Percentiles rank a stretch among this genome's conserved stretches.
Evolutionary conservation across 345 rosid genomes (phyloP).

Genomic region (Euphorbia lathyris): DNA sequence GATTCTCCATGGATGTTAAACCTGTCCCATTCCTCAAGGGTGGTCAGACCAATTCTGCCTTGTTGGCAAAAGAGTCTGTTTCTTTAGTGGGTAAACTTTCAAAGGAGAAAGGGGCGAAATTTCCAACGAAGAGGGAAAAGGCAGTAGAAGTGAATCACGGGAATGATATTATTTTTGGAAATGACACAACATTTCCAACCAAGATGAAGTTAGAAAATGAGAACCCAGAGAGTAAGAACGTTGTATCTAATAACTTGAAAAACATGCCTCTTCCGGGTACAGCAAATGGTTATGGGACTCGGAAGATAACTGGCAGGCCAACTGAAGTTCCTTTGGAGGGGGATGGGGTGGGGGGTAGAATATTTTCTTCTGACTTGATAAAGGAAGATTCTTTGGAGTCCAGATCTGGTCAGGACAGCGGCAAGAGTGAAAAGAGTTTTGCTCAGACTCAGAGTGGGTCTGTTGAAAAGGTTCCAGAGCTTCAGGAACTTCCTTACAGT

Average conservation of each 20-base stretch:
- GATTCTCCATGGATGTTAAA: constrained; percentile 21
- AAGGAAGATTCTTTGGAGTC: constrained; percentile 32
- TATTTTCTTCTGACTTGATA: constrained; percentile 15
- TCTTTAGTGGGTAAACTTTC: constrained; percentile 26
- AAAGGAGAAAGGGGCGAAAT: constrained; percentile 34
- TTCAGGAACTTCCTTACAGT: not conserved
- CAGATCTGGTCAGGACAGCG: constrained; percentile 24
- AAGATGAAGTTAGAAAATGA: constrained; percentile 25
- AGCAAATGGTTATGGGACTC: constrained; percentile 14
- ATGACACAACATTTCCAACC: not conserved
- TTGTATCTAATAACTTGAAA: constrained; percentile 16
- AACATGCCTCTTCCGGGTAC: constrained; percentile 15
- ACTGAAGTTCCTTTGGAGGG: constrained; percentile 24
- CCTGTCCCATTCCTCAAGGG: constrained; percentile 18
- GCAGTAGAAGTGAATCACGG: constrained; percentile 15
- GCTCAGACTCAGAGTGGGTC: constrained; percentile 10
- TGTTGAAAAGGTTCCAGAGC: constrained; percentile 25
- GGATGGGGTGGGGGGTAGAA: constrained; percentile 18
- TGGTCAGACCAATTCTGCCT: constrained; percentile 27
- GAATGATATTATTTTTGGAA: constrained; percentile 12
- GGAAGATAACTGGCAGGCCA: constrained; percentile 19
- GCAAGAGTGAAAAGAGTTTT: constrained; percentile 29
- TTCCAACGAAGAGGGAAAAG: constrained; percentile 30
- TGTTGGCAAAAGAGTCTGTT: constrained; percentile 27
- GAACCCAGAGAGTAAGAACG: constrained; percentile 22